Conservation (phyloP, 306 rosid species). For the Acacia confusa region DNA sequence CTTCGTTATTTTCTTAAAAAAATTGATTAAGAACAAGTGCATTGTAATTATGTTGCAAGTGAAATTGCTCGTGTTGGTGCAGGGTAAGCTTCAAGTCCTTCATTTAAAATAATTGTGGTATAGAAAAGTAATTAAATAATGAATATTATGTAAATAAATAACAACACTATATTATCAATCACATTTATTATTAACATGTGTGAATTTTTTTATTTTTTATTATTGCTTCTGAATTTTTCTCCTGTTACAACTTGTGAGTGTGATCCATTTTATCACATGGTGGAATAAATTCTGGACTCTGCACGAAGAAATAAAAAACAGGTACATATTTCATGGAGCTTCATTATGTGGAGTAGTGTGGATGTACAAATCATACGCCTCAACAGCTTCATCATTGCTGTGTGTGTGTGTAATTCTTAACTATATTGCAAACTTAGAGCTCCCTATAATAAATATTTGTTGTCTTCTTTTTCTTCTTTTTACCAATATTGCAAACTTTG, state of each 20-base stretch:
- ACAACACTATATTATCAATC: not conserved
- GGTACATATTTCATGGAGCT: constrained; percentile 58
- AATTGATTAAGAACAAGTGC: not conserved
- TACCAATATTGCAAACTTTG: too few relatives aligned
- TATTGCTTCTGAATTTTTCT: constrained; percentile 36
- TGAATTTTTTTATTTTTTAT: constrained; percentile 40
- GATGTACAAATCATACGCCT: constrained; percentile 57
- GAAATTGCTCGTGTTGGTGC: too few relatives aligned
- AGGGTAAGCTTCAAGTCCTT: too few relatives aligned
- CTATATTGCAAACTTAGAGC: too few relatives aligned
- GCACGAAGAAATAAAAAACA: constrained; percentile 58
- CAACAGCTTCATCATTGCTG: constrained; percentile 47
- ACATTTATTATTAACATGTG: not conserved
- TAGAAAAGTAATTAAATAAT: not conserved
- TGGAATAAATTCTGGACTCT: constrained; percentile 91
- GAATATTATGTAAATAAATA: not conserved
- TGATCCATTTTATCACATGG: constrained; percentile 80
- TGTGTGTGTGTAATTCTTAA: too few relatives aligned
- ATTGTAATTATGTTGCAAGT: constrained; percentile 49
- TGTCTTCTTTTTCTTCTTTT: not conserved
- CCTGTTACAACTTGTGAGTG: constrained; percentile 67
- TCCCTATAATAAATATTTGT: too few relatives aligned
- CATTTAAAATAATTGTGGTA: too few relatives aligned
- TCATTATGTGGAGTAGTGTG: constrained; percentile 65
- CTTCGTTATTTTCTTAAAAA: not conserved